Conservation (phyloP, 2,329 filamentous ascomycete species). For the Fusarium sacchari region DNA sequence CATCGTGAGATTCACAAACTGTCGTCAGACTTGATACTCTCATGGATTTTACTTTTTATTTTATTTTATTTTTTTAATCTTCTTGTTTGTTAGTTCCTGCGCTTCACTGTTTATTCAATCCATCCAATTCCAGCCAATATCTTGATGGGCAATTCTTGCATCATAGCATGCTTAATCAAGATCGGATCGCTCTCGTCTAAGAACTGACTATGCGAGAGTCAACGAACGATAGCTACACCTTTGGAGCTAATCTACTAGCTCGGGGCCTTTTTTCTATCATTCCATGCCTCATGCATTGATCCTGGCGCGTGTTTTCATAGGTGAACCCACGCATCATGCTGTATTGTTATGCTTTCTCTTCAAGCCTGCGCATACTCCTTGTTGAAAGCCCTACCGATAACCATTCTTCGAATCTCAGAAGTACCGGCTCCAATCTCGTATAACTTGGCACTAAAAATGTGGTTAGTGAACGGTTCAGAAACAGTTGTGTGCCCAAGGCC, state of each 20-base stretch:
- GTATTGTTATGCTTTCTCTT: background rate
- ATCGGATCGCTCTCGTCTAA: background rate
- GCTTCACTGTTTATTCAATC: background rate
- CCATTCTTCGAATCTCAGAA: constrained; percentile 91
- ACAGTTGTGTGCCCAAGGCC: background rate
- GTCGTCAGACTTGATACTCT: background rate
- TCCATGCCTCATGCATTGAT: background rate
- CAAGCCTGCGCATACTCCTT: constrained; percentile 73
- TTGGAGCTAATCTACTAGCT: background rate
- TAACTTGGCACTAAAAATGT: constrained; percentile 67
- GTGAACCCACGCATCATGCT: background rate
- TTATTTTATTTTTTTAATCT: background rate
- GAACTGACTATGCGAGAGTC: background rate
- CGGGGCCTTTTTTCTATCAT: background rate
- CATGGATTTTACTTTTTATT: no score
- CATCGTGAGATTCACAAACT: background rate
- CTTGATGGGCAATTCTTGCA: background rate
- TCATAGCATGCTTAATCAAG: constrained; percentile 2
- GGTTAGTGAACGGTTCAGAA: constrained; percentile 43
- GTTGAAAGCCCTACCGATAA: constrained; percentile 92
- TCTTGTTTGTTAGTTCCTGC: background rate
- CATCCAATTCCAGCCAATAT: background rate
- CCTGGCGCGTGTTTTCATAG: background rate
- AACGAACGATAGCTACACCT: constrained; percentile 8
- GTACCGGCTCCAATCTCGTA: constrained; percentile 99